These are phyloP conservation scores for Clathrospora elynae DNA, from an alignment of 2,329 filamentous ascomycete genomes.

Conservation along the genomic window DNA sequence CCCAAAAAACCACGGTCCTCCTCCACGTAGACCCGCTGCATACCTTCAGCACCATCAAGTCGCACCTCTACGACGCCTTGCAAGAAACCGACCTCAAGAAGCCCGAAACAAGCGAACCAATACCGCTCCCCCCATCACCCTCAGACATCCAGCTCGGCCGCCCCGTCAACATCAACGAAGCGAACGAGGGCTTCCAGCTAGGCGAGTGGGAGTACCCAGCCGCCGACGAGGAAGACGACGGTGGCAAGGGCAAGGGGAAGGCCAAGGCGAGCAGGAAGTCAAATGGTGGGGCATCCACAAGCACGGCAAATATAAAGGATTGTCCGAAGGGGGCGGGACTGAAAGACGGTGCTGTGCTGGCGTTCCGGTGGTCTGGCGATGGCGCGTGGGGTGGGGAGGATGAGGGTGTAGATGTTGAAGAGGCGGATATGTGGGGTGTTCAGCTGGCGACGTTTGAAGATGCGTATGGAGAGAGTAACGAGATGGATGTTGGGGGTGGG, in stretches of 20 bases:
- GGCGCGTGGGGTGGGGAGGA: conserved; percentile 27
- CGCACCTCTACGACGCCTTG: conserved; percentile 50
- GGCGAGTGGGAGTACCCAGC: conserved; percentile 41
- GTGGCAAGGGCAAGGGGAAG: conserved; percentile 49
- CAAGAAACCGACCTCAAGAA: conserved; percentile 45
- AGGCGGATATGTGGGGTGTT: conserved; percentile 42
- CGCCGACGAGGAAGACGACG: conserved; percentile 37
- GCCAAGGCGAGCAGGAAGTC: conserved; percentile 38
- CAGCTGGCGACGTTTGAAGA: conserved; percentile 46
- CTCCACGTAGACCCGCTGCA: conserved; percentile 53
- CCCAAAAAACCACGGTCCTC: conserved; percentile 53
- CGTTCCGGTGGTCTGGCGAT: conserved; percentile 44
- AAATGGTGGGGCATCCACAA: conserved; percentile 8
- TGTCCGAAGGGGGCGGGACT: conserved; percentile 46
- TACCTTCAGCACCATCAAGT: conserved; percentile 49
- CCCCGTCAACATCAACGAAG: conserved; percentile 49
- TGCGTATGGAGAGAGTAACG: conserved; percentile 41
- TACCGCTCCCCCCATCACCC: conserved; percentile 47
- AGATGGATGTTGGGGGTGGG: conserved; percentile 38
- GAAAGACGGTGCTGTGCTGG: conserved; percentile 44
- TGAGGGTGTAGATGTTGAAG: conserved; percentile 20
- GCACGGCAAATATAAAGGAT: conserved; percentile 20
- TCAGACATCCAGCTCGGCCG: conserved; percentile 51
- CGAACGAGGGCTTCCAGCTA: conserved; percentile 48
- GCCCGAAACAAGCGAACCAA: conserved; percentile 38